Conservation (phyloP, 805 yeast species). For the Barnettozyma sp. region DNA sequence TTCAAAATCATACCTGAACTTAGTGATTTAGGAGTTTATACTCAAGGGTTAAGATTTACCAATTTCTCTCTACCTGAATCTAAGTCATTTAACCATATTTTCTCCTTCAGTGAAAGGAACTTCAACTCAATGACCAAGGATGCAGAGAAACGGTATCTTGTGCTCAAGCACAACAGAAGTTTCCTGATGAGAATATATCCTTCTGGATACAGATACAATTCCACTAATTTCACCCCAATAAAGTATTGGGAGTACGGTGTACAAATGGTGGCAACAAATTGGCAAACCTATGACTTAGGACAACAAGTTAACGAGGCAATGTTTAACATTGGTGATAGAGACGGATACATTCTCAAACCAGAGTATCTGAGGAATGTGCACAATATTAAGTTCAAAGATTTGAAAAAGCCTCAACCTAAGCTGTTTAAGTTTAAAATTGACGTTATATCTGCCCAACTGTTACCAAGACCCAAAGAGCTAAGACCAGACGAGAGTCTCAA, state of each 20-base stretch:
- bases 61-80: slow-evolving; percentile 85
- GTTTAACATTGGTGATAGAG: slow-evolving; percentile 51
- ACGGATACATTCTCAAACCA: slow-evolving; percentile 83
- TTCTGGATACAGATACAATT: slow-evolving; percentile 63
- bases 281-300: slow-evolving; percentile 90
- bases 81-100: slow-evolving; percentile 71
- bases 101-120: slow-evolving; percentile 76
- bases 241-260: slow-evolving; percentile 78
- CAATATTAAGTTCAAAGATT: slow-evolving; percentile 20
- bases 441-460: slow-evolving; percentile 76
- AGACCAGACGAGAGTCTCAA: slow-evolving; percentile 41
- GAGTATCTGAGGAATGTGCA: slow-evolving; percentile 27
- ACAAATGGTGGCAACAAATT: slow-evolving; percentile 94
- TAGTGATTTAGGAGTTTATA: slow-evolving; percentile 59
- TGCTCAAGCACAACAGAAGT: slow-evolving; percentile 69
- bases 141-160: slow-evolving; percentile 41
- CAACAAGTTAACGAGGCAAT: slow-evolving; percentile 83
- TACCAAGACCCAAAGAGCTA: slow-evolving; percentile 60
- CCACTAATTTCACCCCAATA: slow-evolving; percentile 78
- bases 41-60: slow-evolving; percentile 60
- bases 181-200: slow-evolving; percentile 86
- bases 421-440: slow-evolving; percentile 30
- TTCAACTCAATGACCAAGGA: slow-evolving; percentile 60
- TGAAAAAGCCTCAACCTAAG: slow-evolving; percentile 8
- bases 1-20: slow-evolving; percentile 35